Evolutionary conservation across 306 rosid genomes (phyloP), one percentile per base, ranked within the genome.

Genomic region (Neltuma alba): DNA sequence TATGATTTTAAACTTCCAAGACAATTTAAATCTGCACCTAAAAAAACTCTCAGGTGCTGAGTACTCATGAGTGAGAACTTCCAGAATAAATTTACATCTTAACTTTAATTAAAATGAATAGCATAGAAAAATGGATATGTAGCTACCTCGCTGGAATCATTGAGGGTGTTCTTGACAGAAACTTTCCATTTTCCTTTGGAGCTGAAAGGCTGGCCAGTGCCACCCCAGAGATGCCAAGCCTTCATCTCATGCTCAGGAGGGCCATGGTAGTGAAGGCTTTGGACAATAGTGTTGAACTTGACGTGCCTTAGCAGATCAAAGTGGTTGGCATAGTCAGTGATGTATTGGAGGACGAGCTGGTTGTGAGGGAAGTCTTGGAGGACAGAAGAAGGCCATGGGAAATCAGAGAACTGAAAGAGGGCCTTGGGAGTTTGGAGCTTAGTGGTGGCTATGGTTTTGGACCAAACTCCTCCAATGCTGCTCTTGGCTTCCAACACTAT

Each of bases 301-400:
- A 90, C 81, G 55, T 87, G 78, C 79, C 55, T 80, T 12, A 72
- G 42, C 52, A 90, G 65, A 41, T 83, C 88, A 33, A 87, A 88
- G 81, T 82, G 89, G 45, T 77, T 76, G 13, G 92, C 94, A 64
- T 88, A 88, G 2, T 83, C 79, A 47, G 76, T 27, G 21, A 88
- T 30, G 20, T 90, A 90, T 3, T 76, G 42, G 0, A 85, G 72
- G 1, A 90, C 92, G 66, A 87, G 85, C 21, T 72, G 62, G 0
- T 83, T 85, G 62, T 63, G 34, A 0, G 92, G 94, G 5, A 85
- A 87, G 5, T 70, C 89, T 31, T 82, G 68, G 0, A 62, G 36
- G 23, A 87, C 89, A 3, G 89, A 87, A 47, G 88, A 41, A 6
- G 94, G 91, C 94, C 94, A 90, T 36, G 91, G 86, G 36, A 85